Percentiles rank a stretch among this genome's conserved stretches.
Conservation (phyloP, 2,329 filamentous ascomycete genomes). For the Aureobasidium musti region DNA sequence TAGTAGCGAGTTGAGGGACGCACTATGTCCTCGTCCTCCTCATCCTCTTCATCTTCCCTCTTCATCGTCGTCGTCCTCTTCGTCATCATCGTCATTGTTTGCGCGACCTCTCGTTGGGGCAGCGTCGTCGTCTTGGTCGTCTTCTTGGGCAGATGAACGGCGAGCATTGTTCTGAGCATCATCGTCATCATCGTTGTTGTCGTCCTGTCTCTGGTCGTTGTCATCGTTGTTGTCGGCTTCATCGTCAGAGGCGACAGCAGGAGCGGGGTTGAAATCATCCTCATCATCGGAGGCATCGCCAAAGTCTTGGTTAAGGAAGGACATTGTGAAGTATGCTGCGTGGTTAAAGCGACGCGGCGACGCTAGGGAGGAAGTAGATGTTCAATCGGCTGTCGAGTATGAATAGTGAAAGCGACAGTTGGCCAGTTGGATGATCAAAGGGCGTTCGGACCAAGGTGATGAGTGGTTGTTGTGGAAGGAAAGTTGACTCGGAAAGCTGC, state of each 20-base stretch:
- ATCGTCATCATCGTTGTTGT: slow-evolving; percentile 42
- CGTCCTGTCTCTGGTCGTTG: slow-evolving; percentile 38
- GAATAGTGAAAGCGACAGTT: background rate
- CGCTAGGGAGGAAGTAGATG: slow-evolving; percentile 1
- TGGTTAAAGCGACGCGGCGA: slow-evolving; percentile 24
- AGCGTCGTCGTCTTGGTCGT: slow-evolving; percentile 51
- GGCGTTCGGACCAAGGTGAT: background rate
- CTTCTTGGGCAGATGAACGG: slow-evolving; percentile 30
- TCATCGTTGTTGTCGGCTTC: slow-evolving; percentile 52
- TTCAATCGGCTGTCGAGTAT: slow-evolving; percentile 7
- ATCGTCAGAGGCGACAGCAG: slow-evolving; percentile 71
- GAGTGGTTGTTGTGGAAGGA: background rate
- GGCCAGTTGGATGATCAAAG: background rate
- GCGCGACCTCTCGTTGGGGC: slow-evolving; percentile 45
- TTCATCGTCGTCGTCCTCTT: slow-evolving; percentile 60
- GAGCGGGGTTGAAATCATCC: slow-evolving; percentile 85
- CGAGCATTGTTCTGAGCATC: slow-evolving; percentile 34
- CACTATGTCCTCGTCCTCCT: slow-evolving; percentile 41
- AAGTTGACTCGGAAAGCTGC: background rate
- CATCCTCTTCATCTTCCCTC: slow-evolving; percentile 63
- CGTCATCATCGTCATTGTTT: slow-evolving; percentile 62
- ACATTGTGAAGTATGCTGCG: slow-evolving; percentile 35
- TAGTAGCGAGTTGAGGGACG: slow-evolving; percentile 34
- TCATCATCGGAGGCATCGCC: slow-evolving; percentile 60
- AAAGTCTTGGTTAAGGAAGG: slow-evolving; percentile 55